A percentile compares a stretch with the other conserved stretches of the same genome.
Evolutionary conservation across 345 rosid species (phyloP).

Genomic region (Camelina neglecta): DNA sequence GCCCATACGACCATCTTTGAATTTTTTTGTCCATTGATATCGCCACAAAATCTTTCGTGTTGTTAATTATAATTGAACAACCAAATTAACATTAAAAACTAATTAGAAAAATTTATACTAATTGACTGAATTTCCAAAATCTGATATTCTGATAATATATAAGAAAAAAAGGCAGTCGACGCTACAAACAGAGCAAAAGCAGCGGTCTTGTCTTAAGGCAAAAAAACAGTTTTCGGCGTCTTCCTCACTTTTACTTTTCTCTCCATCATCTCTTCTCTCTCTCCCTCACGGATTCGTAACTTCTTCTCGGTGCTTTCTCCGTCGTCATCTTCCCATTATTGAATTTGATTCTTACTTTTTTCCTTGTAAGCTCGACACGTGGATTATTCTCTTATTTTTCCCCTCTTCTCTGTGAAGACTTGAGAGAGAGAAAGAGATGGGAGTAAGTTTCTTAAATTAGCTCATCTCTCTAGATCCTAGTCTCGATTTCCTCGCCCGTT

Average conservation of each 20-base stretch:
- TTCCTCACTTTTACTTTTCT: constrained; percentile 24
- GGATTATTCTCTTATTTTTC: constrained; percentile 9
- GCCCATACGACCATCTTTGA: too few relatives aligned
- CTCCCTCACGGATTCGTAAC: constrained; percentile 26
- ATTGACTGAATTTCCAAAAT: too few relatives aligned
- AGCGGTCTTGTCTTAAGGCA: neutral
- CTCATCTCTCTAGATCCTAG: constrained; percentile 32
- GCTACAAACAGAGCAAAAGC: neutral
- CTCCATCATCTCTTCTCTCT: constrained; percentile 25
- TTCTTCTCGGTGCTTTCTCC: neutral
- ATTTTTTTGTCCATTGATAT: too few relatives aligned
- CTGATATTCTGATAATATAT: too few relatives aligned
- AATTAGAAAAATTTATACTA: too few relatives aligned
- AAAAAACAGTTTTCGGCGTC: constrained; percentile 21
- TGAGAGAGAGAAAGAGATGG: neutral
- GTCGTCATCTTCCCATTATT: constrained; percentile 3
- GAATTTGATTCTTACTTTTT: constrained; percentile 7
- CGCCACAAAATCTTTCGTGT: too few relatives aligned
- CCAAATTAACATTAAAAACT: too few relatives aligned
- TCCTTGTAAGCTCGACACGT: constrained; percentile 38
- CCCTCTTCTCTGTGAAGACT: neutral
- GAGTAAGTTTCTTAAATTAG: constrained; percentile 23
- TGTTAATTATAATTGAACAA: too few relatives aligned
- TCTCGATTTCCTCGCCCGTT: neutral
- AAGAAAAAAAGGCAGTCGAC: neutral